phyloP scores from a whole-genome alignment of 495 filamentous ascomycete species.

The Talaromyces wortmannii region DNA sequence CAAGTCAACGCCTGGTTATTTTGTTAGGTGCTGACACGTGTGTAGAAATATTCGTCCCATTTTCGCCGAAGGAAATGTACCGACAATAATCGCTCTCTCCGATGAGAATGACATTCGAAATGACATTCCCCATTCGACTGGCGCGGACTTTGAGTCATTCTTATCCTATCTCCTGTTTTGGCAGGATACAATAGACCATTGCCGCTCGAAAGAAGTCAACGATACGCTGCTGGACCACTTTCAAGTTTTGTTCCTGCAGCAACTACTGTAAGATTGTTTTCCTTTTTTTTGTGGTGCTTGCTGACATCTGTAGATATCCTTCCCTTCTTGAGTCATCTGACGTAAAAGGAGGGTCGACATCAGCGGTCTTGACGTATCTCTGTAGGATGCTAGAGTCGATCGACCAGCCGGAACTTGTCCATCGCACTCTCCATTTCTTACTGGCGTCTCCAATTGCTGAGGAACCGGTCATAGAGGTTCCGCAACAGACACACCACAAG shows the following conservation, averaged over 20 bases:
- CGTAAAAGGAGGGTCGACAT: slow-evolving; percentile 90
- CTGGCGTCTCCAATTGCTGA: slow-evolving; percentile 59
- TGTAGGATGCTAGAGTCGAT: slow-evolving; percentile 83
- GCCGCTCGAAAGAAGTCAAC: slow-evolving; percentile 82
- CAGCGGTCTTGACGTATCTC: slow-evolving; percentile 91
- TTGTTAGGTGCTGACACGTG: background rate
- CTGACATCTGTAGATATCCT: slow-evolving; percentile 51
- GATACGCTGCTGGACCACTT: slow-evolving; percentile 94
- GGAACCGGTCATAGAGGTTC: slow-evolving; percentile 22
- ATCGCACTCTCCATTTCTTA: slow-evolving; percentile 88
- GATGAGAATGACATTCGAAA: slow-evolving; percentile 54
- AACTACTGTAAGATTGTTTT: slow-evolving; percentile 63
- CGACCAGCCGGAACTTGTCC: slow-evolving; percentile 85
- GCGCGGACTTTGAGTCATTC: slow-evolving; percentile 81
- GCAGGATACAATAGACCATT: slow-evolving; percentile 97
- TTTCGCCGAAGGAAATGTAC: slow-evolving; percentile 55
- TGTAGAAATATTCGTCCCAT: slow-evolving; percentile 31
- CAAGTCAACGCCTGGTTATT: background rate
- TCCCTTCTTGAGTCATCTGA: slow-evolving; percentile 95
- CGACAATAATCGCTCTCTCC: slow-evolving; percentile 76
- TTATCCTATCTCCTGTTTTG: slow-evolving; percentile 92
- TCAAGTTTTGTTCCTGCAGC: slow-evolving; percentile 91
- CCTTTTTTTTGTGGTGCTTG: slow-evolving; percentile 1
- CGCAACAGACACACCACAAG: slow-evolving; percentile 26
- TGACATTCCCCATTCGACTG: slow-evolving; percentile 47